Base-by-base conservation (phyloP, 306 rosid species). In the Citrullus amarus region DNA sequence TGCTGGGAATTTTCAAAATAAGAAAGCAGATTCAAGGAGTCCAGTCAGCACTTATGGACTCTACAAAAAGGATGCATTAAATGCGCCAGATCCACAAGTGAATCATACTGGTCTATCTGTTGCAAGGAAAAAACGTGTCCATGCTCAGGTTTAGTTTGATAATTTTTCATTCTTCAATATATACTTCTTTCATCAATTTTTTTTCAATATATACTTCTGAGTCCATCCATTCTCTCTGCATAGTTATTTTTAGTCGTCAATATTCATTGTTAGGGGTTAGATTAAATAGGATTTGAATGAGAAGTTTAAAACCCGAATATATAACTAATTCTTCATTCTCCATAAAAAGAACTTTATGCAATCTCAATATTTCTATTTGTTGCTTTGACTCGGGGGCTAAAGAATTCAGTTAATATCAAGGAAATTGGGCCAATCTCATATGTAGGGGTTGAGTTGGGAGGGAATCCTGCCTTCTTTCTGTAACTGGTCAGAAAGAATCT, bases 91-190 rank as follows among this genome's bases (percentile, higher is more conserved):
- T 75, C 83, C 96, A 54, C 92, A 60, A 76, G 76, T 82, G 54
- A 91, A 87, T 86, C 97, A 87, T 76, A 84, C 96, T 9, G 83
- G 97, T 78, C 87, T 81, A 77, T 90, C 92, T 79, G 83, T 88
- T 57, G 91, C 89, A 62, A 91, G 96, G 78, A 95, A 92, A 82
- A 92, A 91, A 75, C 87, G 96, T 58, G 93, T 95, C 79, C 97
- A 92, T 86, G 87, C 93, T 48, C 97, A 89, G 97, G 99, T 95
- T 13, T 36, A 79, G 25, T 14, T 51, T 62, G 34, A 58, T 63
- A 60, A 55, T 20, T 53, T 85, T 82, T 62, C 77, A 62, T 74
- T 63, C 2, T n/a, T 53, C 50, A 58, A 43, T 41, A n/a, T 30
- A 16, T 3, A 25, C 80, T 58, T 67, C 74, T 17, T 48, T 48